Base-by-base conservation (phyloP, 257 asterid species). In the Petunia axillaris region DNA sequence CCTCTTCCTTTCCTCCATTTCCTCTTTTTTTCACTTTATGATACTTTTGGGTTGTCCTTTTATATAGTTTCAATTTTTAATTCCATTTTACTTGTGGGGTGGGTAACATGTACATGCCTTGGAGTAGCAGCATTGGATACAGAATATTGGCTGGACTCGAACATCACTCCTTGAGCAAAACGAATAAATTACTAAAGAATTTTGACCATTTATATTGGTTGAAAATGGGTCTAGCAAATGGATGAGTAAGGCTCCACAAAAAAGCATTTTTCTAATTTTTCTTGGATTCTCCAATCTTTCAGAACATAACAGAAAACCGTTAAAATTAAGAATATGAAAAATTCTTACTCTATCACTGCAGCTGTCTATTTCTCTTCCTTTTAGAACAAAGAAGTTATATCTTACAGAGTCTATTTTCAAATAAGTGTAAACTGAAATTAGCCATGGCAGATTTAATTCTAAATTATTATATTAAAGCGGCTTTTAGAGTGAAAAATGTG, bases 41-140 rank as follows among this genome's bases (percentile, higher is more conserved):
- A 48, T 71, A 11, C 62, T 71, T 71, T 71, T 71, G 11, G 60
- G 60, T 14, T 70, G 77, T 70, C 41, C 48, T 71, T 63, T 48
- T 50, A 35, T 71, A 71, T 71, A 71, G 10, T 4, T 9, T 46
- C 10, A 48, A 44, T 71, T 48, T 48, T 2, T 71, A 11, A 71
- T 71, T 40, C 25, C 10, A 70, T 71, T 48, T 71, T 9, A 71
- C 77, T 71, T 71, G 77, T 71, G 77, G 62, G 4, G 44, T 48
- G 48, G 77, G 77, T 50, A 71, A 71, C 35, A 8, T 50, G 77
- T 50, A 35, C 60, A 71, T 71, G 77, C 62, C 77, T 71, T 71
- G 62, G 40, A 71, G 35, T 35, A 11, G 77, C 62, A 35, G 77
- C 77, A 48, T 71, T 48, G 77, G 44, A 71, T 48, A 38, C 10